A percentile compares a stretch with the other conserved stretches of the same genome.
phyloP scores from a whole-genome alignment of 495 filamentous ascomycete genomes.

The Daldinia loculata region DNA sequence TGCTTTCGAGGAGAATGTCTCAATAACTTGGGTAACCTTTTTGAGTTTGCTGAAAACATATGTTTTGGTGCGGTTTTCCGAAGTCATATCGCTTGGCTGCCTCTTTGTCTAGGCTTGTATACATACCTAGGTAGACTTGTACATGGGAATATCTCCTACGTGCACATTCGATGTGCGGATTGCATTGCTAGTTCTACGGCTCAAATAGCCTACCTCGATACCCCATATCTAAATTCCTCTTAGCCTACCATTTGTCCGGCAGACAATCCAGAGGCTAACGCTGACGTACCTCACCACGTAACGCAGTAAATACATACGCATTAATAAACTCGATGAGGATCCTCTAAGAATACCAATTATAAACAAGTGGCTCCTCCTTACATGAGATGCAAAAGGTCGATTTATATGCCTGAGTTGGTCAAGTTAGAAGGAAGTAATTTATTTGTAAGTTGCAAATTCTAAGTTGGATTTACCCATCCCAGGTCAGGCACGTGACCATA shows the following conservation, averaged over 20 bases:
- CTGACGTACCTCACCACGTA: slow-evolving; percentile 30
- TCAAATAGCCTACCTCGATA: background rate
- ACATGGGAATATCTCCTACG: background rate
- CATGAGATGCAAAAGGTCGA: background rate
- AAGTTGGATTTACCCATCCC: too few relatives aligned
- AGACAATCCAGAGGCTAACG: slow-evolving; percentile 9
- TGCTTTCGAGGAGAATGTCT: slow-evolving; percentile 1
- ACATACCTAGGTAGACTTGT: background rate
- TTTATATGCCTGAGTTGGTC: background rate
- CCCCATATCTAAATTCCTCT: background rate
- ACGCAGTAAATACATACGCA: background rate
- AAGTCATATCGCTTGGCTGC: slow-evolving; percentile 18
- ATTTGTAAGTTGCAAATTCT: background rate
- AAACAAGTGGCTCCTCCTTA: background rate
- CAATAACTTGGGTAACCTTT: slow-evolving; percentile 11
- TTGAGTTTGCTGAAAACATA: slow-evolving; percentile 34
- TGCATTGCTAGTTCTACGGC: slow-evolving; percentile 6
- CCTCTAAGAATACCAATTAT: background rate
- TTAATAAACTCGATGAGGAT: background rate
- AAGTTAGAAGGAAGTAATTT: background rate
- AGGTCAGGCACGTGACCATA: too few relatives aligned
- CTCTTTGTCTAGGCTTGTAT: background rate
- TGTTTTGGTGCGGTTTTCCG: slow-evolving; percentile 31
- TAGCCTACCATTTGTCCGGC: slow-evolving; percentile 8
- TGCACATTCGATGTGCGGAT: background rate